These are phyloP conservation scores for Cladosporium phlei DNA, from an alignment of 2,329 filamentous ascomycete species.

Conservation along the genomic window DNA sequence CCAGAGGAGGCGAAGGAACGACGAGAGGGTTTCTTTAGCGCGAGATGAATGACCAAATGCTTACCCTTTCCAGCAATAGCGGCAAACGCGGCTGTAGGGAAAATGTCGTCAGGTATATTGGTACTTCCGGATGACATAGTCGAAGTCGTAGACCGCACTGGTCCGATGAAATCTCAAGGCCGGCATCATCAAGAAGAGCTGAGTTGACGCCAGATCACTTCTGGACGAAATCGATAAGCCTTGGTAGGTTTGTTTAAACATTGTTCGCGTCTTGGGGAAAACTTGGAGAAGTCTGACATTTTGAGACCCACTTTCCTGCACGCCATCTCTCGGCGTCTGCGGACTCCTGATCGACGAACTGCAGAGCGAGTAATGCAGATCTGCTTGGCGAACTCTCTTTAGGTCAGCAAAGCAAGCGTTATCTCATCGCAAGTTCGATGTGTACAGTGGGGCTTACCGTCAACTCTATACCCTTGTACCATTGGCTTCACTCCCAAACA, in stretches of 20 bases:
- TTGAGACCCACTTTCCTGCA: conserved; percentile 5
- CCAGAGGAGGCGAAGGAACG: conserved; percentile 4
- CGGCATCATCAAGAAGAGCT: no score
- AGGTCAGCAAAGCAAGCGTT: conserved; percentile 4
- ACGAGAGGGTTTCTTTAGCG: conserved; percentile 8
- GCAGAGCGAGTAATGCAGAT: background rate
- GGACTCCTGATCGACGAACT: background rate
- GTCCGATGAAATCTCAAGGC: no score
- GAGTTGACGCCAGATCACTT: no score
- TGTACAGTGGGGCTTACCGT: no score
- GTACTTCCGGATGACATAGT: no score
- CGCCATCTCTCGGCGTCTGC: conserved; percentile 8
- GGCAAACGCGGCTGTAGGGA: conserved; percentile 8
- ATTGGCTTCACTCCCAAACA: background rate
- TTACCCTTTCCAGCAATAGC: conserved; percentile 9
- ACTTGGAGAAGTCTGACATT: conserved; percentile 7
- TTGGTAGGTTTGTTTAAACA: conserved; percentile 13
- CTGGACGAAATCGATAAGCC: no score
- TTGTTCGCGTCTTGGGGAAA: conserved; percentile 8
- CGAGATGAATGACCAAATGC: conserved; percentile 3
- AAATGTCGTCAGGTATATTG: background rate
- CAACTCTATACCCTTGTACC: background rate
- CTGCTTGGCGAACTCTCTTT: conserved; percentile 6
- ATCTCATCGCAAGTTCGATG: conserved; percentile 10
- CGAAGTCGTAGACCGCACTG: no score